phyloP scores from a whole-genome alignment of 202 grass and related monocot genomes.

The Zizania palustris region DNA sequence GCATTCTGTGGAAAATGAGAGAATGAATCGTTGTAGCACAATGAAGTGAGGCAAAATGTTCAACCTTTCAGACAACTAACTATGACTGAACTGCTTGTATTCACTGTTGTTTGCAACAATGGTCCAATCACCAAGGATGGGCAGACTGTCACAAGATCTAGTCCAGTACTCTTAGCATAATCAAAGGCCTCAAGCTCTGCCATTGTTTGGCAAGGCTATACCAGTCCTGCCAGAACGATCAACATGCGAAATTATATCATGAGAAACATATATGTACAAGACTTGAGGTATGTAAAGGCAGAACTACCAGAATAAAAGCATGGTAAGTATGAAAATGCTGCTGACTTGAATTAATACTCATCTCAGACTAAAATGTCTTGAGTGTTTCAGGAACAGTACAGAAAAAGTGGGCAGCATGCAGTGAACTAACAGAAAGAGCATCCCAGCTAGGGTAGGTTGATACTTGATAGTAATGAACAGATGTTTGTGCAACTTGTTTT shows the following conservation, averaged over 20 bases:
- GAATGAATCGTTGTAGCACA: neutral
- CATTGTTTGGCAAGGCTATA: conserved; percentile 63
- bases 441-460: neutral
- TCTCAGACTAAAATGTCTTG: neutral
- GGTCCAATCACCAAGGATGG: conserved; percentile 71
- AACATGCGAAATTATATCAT: neutral
- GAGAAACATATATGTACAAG: neutral
- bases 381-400: neutral
- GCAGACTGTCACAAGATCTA: conserved; percentile 63
- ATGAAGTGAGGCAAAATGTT: neutral
- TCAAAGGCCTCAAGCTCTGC: conserved; percentile 70
- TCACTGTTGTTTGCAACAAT: conserved; percentile 61
- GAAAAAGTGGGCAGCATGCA: neutral
- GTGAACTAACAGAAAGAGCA: neutral
- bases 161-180: conserved; percentile 40
- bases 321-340: neutral
- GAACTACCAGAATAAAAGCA: neutral
- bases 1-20: neutral
- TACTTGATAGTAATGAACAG: neutral
- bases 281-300: neutral
- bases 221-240: conserved; percentile 57
- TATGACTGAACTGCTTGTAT: conserved; percentile 61
- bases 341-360: neutral
- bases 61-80: conserved; percentile 69
- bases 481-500: neutral